phyloP scores from a whole-genome alignment of 2,329 filamentous ascomycete species.

The Venturia effusa region DNA sequence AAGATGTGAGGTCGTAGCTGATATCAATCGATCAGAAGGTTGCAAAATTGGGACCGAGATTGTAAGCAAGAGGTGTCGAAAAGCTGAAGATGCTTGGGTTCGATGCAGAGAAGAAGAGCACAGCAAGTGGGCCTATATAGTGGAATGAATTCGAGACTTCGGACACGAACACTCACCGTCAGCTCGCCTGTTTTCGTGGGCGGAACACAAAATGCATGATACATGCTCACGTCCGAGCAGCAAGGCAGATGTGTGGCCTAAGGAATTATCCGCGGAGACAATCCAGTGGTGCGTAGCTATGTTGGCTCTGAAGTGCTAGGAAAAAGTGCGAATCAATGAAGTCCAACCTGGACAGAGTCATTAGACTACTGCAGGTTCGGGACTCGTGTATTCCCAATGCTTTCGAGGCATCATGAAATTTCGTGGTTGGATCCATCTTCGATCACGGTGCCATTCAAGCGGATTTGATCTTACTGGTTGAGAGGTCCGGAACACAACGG shows the following conservation, averaged over 20 bases:
- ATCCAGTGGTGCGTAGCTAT: background rate
- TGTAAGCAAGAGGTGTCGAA: background rate
- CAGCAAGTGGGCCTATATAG: background rate
- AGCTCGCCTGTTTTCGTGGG: background rate
- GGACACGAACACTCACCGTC: background rate
- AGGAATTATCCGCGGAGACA: background rate
- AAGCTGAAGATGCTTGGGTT: background rate
- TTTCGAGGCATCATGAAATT: background rate
- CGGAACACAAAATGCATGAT: background rate
- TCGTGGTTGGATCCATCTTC: background rate
- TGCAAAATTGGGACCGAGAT: background rate
- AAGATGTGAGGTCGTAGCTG: too few species aligned
- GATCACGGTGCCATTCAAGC: background rate
- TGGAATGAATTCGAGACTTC: background rate
- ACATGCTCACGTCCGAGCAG: background rate
- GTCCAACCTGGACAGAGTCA: background rate
- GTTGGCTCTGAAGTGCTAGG: background rate
- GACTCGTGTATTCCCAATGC: background rate
- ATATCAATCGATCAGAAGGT: background rate
- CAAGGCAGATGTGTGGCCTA: background rate
- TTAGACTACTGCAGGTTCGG: background rate
- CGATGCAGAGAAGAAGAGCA: background rate
- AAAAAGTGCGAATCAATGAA: background rate
- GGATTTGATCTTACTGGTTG: background rate
- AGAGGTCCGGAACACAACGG: background rate